phyloP scores from a whole-genome alignment of 106 monocot species.

The Dendrobium chrysotoxum region DNA sequence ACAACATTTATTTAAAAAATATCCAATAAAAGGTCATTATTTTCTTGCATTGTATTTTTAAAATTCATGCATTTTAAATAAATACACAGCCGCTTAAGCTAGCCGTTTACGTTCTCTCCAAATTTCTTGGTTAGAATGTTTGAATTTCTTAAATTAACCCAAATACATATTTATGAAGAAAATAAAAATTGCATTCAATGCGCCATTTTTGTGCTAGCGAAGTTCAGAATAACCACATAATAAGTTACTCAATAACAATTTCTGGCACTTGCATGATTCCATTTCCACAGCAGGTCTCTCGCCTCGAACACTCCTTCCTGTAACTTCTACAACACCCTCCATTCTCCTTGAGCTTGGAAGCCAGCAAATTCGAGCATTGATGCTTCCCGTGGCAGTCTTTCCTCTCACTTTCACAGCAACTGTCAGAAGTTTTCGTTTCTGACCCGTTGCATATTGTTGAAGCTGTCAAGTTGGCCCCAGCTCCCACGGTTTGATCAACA shows the following conservation, averaged over 20 bases:
- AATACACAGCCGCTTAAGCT: too few species aligned
- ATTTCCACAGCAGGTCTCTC: constrained; percentile 29
- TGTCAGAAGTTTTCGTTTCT: constrained; percentile 5
- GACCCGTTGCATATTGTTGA: background rate
- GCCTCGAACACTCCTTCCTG: constrained; percentile 21
- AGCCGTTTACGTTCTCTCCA: too few species aligned
- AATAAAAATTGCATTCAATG: too few species aligned
- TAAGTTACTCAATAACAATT: constrained; percentile 51
- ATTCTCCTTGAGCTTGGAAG: background rate
- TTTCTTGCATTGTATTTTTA: too few species aligned
- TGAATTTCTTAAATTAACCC: too few species aligned
- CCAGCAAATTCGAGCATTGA: background rate
- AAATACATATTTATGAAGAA: too few species aligned
- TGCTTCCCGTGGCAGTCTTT: background rate
- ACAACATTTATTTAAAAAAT: too few species aligned
- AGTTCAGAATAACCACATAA: too few species aligned
- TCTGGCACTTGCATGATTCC: constrained; percentile 31
- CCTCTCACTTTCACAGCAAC: constrained; percentile 5
- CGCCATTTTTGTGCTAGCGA: too few species aligned
- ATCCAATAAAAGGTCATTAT: too few species aligned
- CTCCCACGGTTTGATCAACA: background rate
- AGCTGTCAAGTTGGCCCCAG: background rate
- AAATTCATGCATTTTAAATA: too few species aligned
- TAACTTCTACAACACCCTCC: constrained; percentile 42
- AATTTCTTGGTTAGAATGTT: too few species aligned